Evolutionary conservation across 306 rosid genomes (phyloP).

Genomic region (Aeschynomene evenia): DNA sequence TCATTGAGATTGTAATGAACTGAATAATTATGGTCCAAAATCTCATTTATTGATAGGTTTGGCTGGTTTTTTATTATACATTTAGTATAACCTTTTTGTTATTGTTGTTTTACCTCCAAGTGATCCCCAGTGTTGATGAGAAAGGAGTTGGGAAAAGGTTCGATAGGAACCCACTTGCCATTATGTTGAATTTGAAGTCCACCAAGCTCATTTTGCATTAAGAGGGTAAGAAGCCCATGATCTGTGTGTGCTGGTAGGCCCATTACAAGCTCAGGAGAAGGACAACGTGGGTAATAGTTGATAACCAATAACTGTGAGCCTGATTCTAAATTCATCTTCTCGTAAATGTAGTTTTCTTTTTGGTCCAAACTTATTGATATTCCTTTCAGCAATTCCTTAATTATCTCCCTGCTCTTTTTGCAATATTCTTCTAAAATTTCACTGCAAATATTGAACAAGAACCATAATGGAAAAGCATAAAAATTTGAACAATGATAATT

Average conservation of each 20-base stretch:
- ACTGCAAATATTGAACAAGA: slow-evolving; percentile 25
- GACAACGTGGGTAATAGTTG: slow-evolving; percentile 62
- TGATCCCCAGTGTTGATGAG: slow-evolving; percentile 55
- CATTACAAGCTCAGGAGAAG: slow-evolving; percentile 52
- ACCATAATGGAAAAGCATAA: not conserved
- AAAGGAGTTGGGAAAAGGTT: slow-evolving; percentile 53
- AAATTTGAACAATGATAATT: too few relatives aligned
- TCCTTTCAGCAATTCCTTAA: slow-evolving; percentile 49
- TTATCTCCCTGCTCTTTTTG: slow-evolving; percentile 27
- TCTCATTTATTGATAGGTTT: too few relatives aligned
- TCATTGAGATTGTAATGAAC: too few relatives aligned
- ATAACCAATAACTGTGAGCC: slow-evolving; percentile 39
- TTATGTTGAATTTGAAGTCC: slow-evolving; percentile 59
- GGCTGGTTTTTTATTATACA: too few relatives aligned
- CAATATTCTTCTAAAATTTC: slow-evolving; percentile 38
- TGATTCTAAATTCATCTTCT: slow-evolving; percentile 26
- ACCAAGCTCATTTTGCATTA: slow-evolving; percentile 38
- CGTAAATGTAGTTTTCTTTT: slow-evolving; percentile 34
- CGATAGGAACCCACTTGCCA: slow-evolving; percentile 43
- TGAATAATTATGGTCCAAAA: too few relatives aligned
- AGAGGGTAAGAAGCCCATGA: slow-evolving; percentile 51
- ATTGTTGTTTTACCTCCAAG: slow-evolving; percentile 51
- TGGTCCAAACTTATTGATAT: slow-evolving; percentile 48
- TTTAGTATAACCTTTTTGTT: too few relatives aligned
- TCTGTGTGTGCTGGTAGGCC: slow-evolving; percentile 65